Conservation (phyloP, 2,329 filamentous ascomycete species). For the Sporothrix curviconia region DNA sequence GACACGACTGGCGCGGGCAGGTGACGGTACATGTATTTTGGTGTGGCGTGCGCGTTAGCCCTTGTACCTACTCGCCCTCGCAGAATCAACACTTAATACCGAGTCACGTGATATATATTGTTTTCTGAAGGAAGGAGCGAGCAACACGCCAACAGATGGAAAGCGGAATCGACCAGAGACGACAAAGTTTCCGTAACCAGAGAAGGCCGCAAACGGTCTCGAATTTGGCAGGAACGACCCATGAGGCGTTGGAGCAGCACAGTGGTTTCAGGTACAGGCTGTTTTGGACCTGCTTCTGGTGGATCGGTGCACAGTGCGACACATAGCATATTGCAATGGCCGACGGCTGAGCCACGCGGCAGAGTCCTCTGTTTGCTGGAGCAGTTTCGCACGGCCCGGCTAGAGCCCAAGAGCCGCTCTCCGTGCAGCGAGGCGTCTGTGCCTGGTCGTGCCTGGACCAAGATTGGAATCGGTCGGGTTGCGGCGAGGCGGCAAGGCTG, state of each 20-base stretch:
- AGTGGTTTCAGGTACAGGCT: neutral
- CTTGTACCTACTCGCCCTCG: neutral
- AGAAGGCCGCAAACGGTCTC: neutral
- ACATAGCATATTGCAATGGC: neutral
- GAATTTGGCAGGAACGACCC: neutral
- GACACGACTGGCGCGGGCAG: slow-evolving; percentile 14
- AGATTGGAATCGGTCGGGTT: slow-evolving; percentile 6
- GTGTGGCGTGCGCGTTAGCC: neutral
- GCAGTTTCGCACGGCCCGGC: slow-evolving; percentile 1
- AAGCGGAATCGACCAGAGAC: neutral
- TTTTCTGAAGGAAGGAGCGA: no score
- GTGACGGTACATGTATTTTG: neutral
- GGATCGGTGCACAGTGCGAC: slow-evolving; percentile 2
- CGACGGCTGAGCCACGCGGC: neutral
- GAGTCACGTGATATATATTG: no score
- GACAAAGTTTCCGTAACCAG: neutral
- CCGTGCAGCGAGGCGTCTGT: neutral
- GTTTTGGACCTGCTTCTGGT: neutral
- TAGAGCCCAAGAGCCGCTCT: neutral
- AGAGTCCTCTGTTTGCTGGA: neutral
- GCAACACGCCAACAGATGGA: neutral
- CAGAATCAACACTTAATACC: no score
- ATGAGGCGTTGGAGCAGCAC: neutral
- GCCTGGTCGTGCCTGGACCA: neutral
- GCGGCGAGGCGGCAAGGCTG: neutral